Percentiles rank a stretch among this genome's conserved stretches.
These are phyloP conservation scores for Hymenoscyphus occultus DNA, from an alignment of 2,329 filamentous ascomycete species.

Conservation along the genomic window DNA sequence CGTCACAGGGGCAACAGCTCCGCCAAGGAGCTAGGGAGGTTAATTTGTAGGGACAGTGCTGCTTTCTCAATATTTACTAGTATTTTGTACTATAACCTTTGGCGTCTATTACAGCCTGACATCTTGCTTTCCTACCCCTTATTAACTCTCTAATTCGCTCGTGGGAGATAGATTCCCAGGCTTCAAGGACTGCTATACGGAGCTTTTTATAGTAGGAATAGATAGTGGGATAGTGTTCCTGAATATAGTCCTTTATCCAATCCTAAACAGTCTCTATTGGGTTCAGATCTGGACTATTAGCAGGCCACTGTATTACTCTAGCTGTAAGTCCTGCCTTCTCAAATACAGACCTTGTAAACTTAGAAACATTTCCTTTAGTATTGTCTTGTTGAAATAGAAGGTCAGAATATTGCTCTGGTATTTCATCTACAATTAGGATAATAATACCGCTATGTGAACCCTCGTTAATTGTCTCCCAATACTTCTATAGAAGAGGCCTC, in stretches of 20 bases:
- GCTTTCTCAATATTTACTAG: too few species aligned
- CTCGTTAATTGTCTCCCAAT: conserved; percentile 21
- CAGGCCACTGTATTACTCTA: conserved; percentile 19
- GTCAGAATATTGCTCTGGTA: conserved; percentile 15
- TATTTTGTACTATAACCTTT: too few species aligned
- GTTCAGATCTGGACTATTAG: conserved; percentile 22
- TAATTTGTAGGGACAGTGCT: too few species aligned
- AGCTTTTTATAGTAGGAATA: conserved; percentile 20
- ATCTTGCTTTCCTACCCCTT: too few species aligned
- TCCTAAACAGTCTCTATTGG: conserved; percentile 25
- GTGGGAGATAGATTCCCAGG: too few species aligned
- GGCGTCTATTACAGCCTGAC: too few species aligned
- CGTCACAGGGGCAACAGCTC: too few species aligned
- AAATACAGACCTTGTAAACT: conserved; percentile 17
- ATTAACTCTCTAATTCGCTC: too few species aligned
- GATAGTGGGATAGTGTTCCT: conserved; percentile 19
- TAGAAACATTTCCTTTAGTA: conserved; percentile 13
- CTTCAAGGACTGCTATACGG: conserved; percentile 17
- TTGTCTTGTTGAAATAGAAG: conserved; percentile 21
- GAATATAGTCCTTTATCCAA: conserved; percentile 25
- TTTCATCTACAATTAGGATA: conserved; percentile 15
- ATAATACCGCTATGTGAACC: conserved; percentile 19
- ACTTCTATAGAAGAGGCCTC: conserved; percentile 20
- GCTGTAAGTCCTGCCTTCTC: conserved; percentile 9
- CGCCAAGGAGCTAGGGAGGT: too few species aligned